Evolutionary conservation across 192 early-diverging fungal genomes (phyloP).

Genomic region (Spinellus fusiger): DNA sequence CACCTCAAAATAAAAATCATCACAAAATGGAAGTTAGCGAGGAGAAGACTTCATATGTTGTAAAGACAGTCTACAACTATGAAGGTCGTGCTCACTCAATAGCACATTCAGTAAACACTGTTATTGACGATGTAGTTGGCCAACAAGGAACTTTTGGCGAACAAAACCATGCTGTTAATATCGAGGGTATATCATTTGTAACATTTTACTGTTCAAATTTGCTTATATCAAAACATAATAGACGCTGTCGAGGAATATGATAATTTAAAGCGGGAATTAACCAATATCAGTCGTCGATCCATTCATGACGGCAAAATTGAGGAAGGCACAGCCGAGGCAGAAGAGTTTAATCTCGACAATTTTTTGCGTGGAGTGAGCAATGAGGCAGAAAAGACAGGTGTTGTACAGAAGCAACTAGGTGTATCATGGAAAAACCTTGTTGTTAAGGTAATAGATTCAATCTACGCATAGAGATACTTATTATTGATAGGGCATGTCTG

Average conservation of each 20-base stretch:
- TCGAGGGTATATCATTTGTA: too few species aligned
- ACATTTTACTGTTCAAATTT: too few species aligned
- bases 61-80: too few species aligned
- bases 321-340: constrained; percentile 12
- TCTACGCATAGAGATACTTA: not conserved
- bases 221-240: constrained; percentile 7
- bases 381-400: constrained; percentile 7
- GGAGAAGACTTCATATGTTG: too few species aligned
- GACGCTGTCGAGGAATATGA: constrained; percentile 23
- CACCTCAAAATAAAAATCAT: too few species aligned
- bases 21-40: too few species aligned
- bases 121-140: too few species aligned
- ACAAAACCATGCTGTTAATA: too few species aligned
- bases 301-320: constrained; percentile 14
- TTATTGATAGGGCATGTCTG: constrained; percentile 14
- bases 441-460: constrained; percentile 16
- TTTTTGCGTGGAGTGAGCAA: constrained; percentile 10
- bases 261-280: constrained; percentile 25
- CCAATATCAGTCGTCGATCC: constrained; percentile 18
- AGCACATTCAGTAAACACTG: too few species aligned
- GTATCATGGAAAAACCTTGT: constrained; percentile 27
- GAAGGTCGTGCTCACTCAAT: too few species aligned
- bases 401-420: constrained; percentile 17
- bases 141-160: too few species aligned
- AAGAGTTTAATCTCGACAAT: constrained; percentile 24